phyloP scores from a whole-genome alignment of 2,329 filamentous ascomycete species.

The Rhinocladiella mackenziei region DNA sequence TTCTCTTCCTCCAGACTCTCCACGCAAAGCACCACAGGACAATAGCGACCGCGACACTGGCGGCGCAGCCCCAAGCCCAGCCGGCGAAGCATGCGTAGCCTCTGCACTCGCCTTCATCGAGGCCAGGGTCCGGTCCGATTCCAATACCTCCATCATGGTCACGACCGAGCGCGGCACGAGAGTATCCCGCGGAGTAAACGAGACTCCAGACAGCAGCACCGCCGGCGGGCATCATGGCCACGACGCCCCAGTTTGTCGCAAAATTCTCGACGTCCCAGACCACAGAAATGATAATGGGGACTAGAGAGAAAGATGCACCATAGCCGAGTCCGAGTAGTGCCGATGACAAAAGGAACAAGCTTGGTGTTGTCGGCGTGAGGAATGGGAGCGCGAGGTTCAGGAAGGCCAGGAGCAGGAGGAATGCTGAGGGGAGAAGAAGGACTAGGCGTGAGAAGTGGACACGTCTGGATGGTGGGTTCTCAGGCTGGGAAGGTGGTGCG shows the following conservation, averaged over 20 bases:
- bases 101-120: constrained; percentile 63
- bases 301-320: constrained; percentile 82
- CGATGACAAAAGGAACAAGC: constrained; percentile 82
- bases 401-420: constrained; percentile 71
- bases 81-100: constrained; percentile 81
- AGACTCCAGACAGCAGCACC: constrained; percentile 88
- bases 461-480: constrained; percentile 31
- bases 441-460: constrained; percentile 66
- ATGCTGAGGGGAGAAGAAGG: constrained; percentile 72
- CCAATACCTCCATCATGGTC: constrained; percentile 41
- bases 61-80: constrained; percentile 70
- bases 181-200: constrained; percentile 63
- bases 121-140: constrained; percentile 26
- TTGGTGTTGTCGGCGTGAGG: constrained; percentile 69
- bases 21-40: constrained; percentile 72
- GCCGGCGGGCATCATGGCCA: constrained; percentile 83
- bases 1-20: constrained; percentile 76
- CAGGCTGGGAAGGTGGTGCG: constrained; percentile 53
- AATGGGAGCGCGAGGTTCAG: constrained; percentile 71
- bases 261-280: constrained; percentile 99
- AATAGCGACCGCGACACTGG: constrained; percentile 74
- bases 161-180: constrained; percentile 34
- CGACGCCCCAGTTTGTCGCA: constrained; percentile 94
- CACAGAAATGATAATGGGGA: constrained; percentile 89
- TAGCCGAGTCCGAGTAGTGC: constrained; percentile 85